phyloP scores from a whole-genome alignment of 1,284 basidiomycete genomes.

The Limonomyces culmigenus region DNA sequence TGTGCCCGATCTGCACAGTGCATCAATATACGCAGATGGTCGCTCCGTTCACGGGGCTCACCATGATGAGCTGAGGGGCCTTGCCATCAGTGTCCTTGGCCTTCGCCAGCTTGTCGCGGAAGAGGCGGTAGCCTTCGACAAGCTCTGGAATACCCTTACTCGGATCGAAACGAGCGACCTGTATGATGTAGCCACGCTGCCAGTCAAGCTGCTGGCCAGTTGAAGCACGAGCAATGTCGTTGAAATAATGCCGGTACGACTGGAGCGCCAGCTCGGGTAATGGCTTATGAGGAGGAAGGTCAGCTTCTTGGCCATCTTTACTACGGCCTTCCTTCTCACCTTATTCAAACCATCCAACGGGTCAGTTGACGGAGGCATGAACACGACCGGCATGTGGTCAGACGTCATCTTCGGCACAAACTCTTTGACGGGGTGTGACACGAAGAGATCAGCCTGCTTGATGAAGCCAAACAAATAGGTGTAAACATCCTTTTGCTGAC shows the following conservation, averaged over 20 bases:
- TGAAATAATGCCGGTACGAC: conserved; percentile 1
- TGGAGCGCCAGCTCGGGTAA: neutral
- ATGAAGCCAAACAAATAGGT: conserved; percentile 1
- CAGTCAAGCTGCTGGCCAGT: conserved; percentile 3
- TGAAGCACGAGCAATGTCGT: neutral
- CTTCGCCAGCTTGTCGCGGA: conserved; percentile 1
- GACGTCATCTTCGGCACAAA: conserved; percentile 1
- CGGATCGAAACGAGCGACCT: conserved; percentile 4
- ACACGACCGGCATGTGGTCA: conserved; percentile 2
- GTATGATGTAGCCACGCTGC: conserved; percentile 3
- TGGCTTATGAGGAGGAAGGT: no score
- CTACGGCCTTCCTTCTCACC: no score
- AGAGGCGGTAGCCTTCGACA: conserved; percentile 3
- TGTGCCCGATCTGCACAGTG: conserved; percentile 1
- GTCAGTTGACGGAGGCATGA: conserved; percentile 3
- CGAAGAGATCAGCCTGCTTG: conserved; percentile 3
- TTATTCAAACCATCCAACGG: conserved; percentile 3
- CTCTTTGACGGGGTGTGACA: conserved; percentile 1
- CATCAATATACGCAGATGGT: neutral
- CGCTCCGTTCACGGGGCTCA: neutral
- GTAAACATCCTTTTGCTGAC: neutral
- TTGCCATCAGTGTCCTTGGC: neutral
- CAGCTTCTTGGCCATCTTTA: no score
- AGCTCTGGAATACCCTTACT: conserved; percentile 3
- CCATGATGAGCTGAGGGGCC: conserved; percentile 3